Evolutionary conservation across 441 rosid species (phyloP).

Genomic region (Cnidoscolus chayamansa): DNA sequence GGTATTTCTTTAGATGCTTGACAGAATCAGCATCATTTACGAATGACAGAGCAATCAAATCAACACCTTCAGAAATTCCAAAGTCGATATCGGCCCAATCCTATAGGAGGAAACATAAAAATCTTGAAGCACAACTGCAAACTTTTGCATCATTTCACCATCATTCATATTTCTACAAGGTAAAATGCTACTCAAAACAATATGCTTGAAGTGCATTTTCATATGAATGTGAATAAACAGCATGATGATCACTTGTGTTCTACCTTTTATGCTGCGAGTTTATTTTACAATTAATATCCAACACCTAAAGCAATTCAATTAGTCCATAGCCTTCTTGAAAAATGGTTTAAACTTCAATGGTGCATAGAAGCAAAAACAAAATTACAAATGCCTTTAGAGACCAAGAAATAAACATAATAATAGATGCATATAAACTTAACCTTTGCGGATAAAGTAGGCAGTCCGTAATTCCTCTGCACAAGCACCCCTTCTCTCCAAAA

Average conservation of each 20-base stretch:
- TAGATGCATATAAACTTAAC: constrained; percentile 25
- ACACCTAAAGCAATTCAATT: background rate
- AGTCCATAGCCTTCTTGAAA: background rate
- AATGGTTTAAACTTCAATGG: background rate
- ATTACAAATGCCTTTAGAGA: background rate
- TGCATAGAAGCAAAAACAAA: background rate
- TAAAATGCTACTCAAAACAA: background rate
- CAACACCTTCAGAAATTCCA: constrained; percentile 61
- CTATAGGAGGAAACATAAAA: constrained; percentile 26
- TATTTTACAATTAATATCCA: background rate
- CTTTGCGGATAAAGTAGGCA: constrained; percentile 58
- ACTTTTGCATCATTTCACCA: background rate
- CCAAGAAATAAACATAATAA: background rate
- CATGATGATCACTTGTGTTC: background rate
- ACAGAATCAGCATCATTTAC: constrained; percentile 55
- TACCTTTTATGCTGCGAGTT: background rate
- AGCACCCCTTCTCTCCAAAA: constrained; percentile 65
- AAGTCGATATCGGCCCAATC: constrained; percentile 68
- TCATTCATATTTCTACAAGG: background rate
- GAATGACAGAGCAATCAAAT: constrained; percentile 61
- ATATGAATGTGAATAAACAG: background rate
- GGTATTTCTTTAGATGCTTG: constrained; percentile 46
- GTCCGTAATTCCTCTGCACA: constrained; percentile 36
- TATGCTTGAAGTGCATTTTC: background rate
- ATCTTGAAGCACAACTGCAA: background rate